Conservation (phyloP, 1,284 basidiomycete species). For the Cutaneotrichosporon curvatum region DNA sequence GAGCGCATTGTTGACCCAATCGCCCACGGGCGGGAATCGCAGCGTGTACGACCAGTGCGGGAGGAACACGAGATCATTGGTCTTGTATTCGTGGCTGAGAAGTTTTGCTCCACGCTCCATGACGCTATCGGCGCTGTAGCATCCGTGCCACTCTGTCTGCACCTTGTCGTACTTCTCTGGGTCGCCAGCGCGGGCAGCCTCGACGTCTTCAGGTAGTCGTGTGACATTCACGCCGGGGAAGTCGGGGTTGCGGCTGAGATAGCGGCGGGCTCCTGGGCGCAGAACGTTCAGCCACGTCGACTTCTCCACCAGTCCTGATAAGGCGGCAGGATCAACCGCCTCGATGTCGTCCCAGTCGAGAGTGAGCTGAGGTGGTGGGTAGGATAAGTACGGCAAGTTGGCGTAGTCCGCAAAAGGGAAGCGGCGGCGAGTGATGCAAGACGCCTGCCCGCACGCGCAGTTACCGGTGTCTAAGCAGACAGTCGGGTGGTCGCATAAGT, state of each 20-base stretch:
- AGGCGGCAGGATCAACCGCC: conserved; percentile 11
- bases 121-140: conserved; percentile 28
- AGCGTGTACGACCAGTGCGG: conserved; percentile 32
- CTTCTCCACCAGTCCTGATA: conserved; percentile 17
- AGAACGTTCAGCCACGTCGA: conserved; percentile 32
- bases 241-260: conserved; percentile 16
- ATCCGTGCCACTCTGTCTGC: conserved; percentile 20
- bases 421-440: conserved; percentile 19
- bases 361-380: conserved; percentile 11
- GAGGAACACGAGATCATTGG: conserved; percentile 37
- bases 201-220: conserved; percentile 15
- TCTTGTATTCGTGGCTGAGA: conserved; percentile 20
- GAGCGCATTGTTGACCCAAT: conserved; percentile 20
- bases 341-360: conserved; percentile 3
- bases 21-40: conserved; percentile 7
- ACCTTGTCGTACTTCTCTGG: conserved; percentile 16
- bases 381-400: conserved; percentile 23
- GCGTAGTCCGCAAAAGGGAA: conserved; percentile 25
- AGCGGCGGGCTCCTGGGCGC: conserved; percentile 24
- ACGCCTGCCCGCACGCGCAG: conserved; percentile 26
- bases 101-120: conserved; percentile 22
- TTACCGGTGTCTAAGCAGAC: conserved; percentile 33
- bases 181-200: conserved; percentile 11
- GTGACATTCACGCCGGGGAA: conserved; percentile 25
- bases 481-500: conserved; percentile 33